Conservation (phyloP, 768 basidiomycete species). For the Auriscalpium vulgare region DNA sequence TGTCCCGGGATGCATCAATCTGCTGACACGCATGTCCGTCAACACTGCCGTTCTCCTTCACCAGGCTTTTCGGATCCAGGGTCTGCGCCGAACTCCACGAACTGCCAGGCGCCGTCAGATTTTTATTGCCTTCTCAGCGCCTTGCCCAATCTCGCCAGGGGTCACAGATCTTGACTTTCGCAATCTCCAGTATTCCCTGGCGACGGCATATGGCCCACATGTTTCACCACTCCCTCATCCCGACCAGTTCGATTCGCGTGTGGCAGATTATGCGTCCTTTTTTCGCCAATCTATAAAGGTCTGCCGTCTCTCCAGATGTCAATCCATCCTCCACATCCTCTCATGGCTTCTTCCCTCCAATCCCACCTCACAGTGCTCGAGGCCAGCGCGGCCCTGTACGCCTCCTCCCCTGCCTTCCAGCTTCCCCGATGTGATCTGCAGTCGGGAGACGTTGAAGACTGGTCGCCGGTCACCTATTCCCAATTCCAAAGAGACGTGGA, state of each 20-base stretch:
- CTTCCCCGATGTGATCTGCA: constrained; percentile 41
- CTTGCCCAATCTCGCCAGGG: constrained; percentile 7
- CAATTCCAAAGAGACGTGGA: constrained; percentile 64
- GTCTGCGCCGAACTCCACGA: constrained; percentile 7
- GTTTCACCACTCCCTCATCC: constrained; percentile 14
- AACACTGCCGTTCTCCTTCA: neutral
- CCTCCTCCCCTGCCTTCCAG: constrained; percentile 50
- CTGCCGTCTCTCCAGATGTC: neutral
- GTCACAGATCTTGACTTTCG: constrained; percentile 3
- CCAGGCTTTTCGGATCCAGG: neutral
- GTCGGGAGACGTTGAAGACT: constrained; percentile 37
- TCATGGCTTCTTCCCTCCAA: constrained; percentile 5
- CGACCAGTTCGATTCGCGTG: constrained; percentile 10
- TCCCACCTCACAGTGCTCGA: constrained; percentile 63
- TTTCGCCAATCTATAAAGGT: constrained; percentile 10
- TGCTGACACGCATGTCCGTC: constrained; percentile 3
- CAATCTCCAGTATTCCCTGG: constrained; percentile 11
- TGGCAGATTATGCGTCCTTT: constrained; percentile 7
- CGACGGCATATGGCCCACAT: constrained; percentile 13
- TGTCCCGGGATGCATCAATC: constrained; percentile 8
- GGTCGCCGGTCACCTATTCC: constrained; percentile 55
- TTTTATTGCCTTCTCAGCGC: constrained; percentile 5
- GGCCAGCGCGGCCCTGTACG: constrained; percentile 40
- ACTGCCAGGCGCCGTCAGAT: constrained; percentile 14
- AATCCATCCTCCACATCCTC: neutral